Evolutionary conservation across 225 moss, liverwort and hornwort genomes (phyloP).

Genomic region (Bryum argenteum): DNA sequence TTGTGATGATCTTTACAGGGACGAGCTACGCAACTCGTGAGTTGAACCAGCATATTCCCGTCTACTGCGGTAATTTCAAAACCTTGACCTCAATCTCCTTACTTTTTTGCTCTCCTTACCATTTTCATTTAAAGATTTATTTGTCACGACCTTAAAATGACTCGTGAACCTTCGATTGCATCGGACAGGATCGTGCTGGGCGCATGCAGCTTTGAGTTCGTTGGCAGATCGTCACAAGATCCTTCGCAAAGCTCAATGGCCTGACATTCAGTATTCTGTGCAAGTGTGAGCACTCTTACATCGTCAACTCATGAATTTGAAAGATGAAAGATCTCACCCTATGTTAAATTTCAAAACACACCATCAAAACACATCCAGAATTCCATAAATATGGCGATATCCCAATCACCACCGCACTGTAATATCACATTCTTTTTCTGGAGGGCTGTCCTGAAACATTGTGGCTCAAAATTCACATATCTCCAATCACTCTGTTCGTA

Average conservation of each 20-base stretch:
- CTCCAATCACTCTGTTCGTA: too few species aligned
- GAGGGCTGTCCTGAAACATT: too few species aligned
- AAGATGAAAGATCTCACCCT: too few species aligned
- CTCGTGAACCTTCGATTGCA: neutral
- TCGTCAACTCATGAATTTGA: neutral
- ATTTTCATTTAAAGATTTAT: too few species aligned
- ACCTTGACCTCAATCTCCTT: neutral
- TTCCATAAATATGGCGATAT: too few species aligned
- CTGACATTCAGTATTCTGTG: constrained; percentile 83
- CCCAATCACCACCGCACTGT: too few species aligned
- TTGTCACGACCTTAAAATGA: neutral
- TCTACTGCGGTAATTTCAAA: constrained; percentile 63
- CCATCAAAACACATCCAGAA: too few species aligned
- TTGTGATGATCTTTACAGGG: constrained; percentile 49
- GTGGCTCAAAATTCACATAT: too few species aligned
- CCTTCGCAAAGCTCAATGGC: constrained; percentile 82
- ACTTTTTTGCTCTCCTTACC: too few species aligned
- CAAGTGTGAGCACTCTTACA: constrained; percentile 69
- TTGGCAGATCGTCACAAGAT: constrained; percentile 92
- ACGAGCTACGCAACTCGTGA: constrained; percentile 86
- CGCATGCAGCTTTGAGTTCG: constrained; percentile 87
- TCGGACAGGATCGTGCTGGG: constrained; percentile 88
- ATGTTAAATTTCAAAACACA: too few species aligned
- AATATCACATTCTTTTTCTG: too few species aligned
- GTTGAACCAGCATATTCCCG: constrained; percentile 88